A percentile compares a stretch with the other conserved stretches of the same genome.
These are phyloP conservation scores for Catharanthus roseus DNA, from an alignment of 257 asterid genomes.

Conservation along the genomic window DNA sequence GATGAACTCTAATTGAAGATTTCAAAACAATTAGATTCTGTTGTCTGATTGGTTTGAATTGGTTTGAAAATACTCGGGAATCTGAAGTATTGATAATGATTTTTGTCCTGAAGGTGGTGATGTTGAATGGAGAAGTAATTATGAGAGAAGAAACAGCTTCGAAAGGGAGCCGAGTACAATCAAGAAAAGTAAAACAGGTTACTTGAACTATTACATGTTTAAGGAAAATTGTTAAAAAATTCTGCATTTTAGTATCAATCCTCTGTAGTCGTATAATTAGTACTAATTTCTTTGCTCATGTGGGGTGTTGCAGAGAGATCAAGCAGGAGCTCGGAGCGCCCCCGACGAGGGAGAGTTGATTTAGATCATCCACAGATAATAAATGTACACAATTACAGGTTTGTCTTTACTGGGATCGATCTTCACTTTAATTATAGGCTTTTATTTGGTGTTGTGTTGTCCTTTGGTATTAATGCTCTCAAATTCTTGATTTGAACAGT, in stretches of 20 bases:
- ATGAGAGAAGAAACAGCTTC: slow-evolving; percentile 59
- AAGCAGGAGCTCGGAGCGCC: slow-evolving; percentile 47
- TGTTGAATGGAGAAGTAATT: slow-evolving; percentile 76
- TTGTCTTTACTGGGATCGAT: slow-evolving; percentile 30
- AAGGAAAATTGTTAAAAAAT: not conserved
- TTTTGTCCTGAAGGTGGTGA: slow-evolving; percentile 48
- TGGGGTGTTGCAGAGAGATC: slow-evolving; percentile 66
- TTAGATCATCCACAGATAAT: slow-evolving; percentile 94
- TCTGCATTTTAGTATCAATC: not conserved
- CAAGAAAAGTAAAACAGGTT: slow-evolving; percentile 83
- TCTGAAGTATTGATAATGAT: slow-evolving; percentile 19
- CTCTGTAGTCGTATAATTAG: slow-evolving; percentile 3
- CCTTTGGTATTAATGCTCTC: not conserved
- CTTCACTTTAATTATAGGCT: slow-evolving; percentile 7
- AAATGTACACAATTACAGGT: slow-evolving; percentile 70
- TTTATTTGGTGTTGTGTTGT: not conserved
- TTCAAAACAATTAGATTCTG: not conserved
- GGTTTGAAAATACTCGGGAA: slow-evolving; percentile 13
- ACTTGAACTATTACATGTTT: not conserved
- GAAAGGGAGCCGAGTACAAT: slow-evolving; percentile 73
- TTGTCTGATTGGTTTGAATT: not conserved
- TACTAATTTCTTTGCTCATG: slow-evolving; percentile 3
- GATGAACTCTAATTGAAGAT: not conserved
- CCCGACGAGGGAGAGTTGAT: slow-evolving; percentile 70
- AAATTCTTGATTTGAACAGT: slow-evolving; percentile 32